Percentiles rank a stretch among this genome's conserved stretches.
phyloP scores from a whole-genome alignment of 2,329 filamentous ascomycete genomes.

The Ploettnerulaceae sp. region DNA sequence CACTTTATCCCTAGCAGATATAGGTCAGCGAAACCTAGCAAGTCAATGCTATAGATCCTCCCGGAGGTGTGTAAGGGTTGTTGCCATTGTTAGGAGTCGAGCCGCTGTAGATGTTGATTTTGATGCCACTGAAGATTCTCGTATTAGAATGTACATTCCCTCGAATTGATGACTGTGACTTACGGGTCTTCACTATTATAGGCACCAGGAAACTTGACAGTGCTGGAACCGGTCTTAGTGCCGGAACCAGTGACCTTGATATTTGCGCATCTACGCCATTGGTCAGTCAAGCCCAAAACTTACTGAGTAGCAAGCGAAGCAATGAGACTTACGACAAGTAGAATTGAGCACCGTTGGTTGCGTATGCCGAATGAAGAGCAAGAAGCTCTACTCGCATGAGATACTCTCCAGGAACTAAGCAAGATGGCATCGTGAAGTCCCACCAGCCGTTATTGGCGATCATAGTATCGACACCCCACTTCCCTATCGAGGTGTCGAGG shows the following conservation, averaged over 20 bases:
- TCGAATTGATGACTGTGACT: slow-evolving; percentile 32
- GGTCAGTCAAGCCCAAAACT: slow-evolving; percentile 36
- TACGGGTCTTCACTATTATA: slow-evolving; percentile 44
- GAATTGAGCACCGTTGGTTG: slow-evolving; percentile 26
- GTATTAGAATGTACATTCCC: not conserved
- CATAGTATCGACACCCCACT: slow-evolving; percentile 29
- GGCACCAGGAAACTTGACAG: slow-evolving; percentile 44
- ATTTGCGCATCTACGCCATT: slow-evolving; percentile 36
- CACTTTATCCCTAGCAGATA: too few species aligned
- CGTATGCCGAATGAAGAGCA: slow-evolving; percentile 45
- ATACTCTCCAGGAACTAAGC: slow-evolving; percentile 50
- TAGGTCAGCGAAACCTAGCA: slow-evolving; percentile 21
- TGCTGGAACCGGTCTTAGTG: slow-evolving; percentile 37
- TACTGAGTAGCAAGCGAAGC: too few species aligned
- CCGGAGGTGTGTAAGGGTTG: slow-evolving; percentile 40
- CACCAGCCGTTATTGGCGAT: slow-evolving; percentile 39
- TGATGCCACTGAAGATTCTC: slow-evolving; percentile 33
- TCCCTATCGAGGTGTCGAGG: slow-evolving; percentile 17
- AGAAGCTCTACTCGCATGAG: slow-evolving; percentile 50
- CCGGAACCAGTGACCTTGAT: slow-evolving; percentile 44
- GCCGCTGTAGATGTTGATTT: slow-evolving; percentile 36
- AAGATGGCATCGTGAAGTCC: slow-evolving; percentile 46
- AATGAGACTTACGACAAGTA: slow-evolving; percentile 30
- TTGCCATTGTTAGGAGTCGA: slow-evolving; percentile 35
- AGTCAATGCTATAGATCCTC: slow-evolving; percentile 36